phyloP scores from a whole-genome alignment of 805 yeast species.

The Starmerella asiatica region DNA sequence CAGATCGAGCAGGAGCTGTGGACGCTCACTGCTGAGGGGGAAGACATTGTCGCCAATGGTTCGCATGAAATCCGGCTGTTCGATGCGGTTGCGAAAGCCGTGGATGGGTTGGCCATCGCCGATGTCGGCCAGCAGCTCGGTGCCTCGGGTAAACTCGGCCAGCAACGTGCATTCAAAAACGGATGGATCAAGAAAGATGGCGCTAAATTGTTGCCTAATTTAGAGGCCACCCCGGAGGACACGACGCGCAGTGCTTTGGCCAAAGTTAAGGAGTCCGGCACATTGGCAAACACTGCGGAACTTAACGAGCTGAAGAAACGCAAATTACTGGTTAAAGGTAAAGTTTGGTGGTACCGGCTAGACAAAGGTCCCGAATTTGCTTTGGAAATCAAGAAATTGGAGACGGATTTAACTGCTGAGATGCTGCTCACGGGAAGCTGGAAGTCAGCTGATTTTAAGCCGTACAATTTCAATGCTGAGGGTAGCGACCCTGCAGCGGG shows the following conservation, averaged over 20 bases:
- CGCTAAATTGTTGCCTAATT: conserved; percentile 51
- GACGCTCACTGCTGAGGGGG: conserved; percentile 67
- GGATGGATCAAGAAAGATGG: conserved; percentile 91
- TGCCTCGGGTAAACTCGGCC: conserved; percentile 77
- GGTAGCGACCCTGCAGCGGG: conserved; percentile 80
- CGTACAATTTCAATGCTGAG: conserved; percentile 91
- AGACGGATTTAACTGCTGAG: conserved; percentile 89
- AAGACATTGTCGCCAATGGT: conserved; percentile 63
- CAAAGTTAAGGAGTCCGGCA: conserved; percentile 40
- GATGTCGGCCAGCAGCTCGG: conserved; percentile 60
- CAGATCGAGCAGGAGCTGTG: conserved; percentile 65
- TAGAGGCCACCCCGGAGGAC: conserved; percentile 44
- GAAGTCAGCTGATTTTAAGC: conserved; percentile 75
- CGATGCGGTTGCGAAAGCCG: conserved; percentile 53
- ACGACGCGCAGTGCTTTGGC: conserved; percentile 51
- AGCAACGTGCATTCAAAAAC: conserved; percentile 93
- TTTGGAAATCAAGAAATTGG: conserved; percentile 60
- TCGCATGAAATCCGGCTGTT: conserved; percentile 81
- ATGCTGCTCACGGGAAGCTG: conserved; percentile 77
- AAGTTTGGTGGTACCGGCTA: conserved; percentile 61
- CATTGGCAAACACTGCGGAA: conserved; percentile 52
- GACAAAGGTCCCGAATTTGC: conserved; percentile 77
- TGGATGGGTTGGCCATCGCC: conserved; percentile 69
- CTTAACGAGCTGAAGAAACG: conserved; percentile 85
- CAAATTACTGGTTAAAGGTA: conserved; percentile 61